Percentiles rank a stretch among this genome's conserved stretches.
Evolutionary conservation across 2,329 filamentous ascomycete species (phyloP).

Genomic region (Cercospora brassicicola): DNA sequence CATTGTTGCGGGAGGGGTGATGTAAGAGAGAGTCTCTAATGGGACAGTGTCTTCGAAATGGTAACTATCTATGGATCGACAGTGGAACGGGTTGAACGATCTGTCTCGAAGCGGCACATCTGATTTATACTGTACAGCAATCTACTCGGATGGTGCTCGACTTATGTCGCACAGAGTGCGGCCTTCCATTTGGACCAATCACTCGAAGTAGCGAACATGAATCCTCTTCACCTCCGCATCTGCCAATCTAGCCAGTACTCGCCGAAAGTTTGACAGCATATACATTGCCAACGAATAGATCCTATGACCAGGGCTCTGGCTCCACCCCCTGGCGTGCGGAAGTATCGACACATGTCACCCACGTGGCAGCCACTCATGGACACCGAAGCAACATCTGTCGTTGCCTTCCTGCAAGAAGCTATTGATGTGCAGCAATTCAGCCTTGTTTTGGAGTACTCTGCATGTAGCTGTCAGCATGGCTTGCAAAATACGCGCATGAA

Average conservation of each 20-base stretch:
- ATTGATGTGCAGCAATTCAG: background rate
- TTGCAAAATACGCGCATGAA: background rate
- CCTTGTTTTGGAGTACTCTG: background rate
- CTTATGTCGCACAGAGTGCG: background rate
- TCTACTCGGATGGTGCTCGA: background rate
- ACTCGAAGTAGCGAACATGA: background rate
- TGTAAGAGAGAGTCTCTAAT: background rate
- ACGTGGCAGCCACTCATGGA: background rate
- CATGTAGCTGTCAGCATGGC: background rate
- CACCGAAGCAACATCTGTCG: background rate
- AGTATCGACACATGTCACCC: background rate
- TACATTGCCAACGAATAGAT: too few species aligned
- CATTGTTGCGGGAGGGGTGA: background rate
- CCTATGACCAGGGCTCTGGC: too few species aligned
- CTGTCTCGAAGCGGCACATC: background rate
- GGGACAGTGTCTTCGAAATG: background rate
- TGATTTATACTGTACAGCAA: background rate
- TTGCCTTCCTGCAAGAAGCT: background rate
- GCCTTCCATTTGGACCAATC: background rate
- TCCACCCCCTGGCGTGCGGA: background rate
- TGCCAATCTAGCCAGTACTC: background rate
- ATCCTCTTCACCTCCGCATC: background rate
- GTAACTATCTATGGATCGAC: too few species aligned
- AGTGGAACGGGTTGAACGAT: too few species aligned
- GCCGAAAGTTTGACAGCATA: too few species aligned